Percentiles rank a stretch among this genome's conserved stretches.
These are phyloP conservation scores for Trypanosoma caninum DNA, from an alignment of 208 protist species.

Conservation along the genomic window DNA sequence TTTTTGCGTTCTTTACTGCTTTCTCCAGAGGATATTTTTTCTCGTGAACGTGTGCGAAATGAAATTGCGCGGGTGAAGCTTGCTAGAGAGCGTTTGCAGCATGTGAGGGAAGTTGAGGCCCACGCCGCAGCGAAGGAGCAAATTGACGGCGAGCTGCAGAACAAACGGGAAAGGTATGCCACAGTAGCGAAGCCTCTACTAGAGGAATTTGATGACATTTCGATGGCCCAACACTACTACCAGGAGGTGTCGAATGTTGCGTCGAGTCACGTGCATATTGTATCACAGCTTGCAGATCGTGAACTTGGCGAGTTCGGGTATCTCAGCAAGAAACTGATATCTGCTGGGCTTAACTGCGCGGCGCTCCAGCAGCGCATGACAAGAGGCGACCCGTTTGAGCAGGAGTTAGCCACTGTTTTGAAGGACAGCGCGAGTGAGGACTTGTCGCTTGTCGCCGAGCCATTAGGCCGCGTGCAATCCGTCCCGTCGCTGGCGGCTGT, in stretches of 20 bases:
- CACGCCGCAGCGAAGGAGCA: conserved; percentile 21
- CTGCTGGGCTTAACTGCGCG: conserved; percentile 70
- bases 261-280: conserved; percentile 40
- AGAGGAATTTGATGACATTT: conserved; percentile 75
- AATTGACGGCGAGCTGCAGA: conserved; percentile 45
- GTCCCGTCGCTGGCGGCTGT: conserved; percentile 40
- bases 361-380: conserved; percentile 45
- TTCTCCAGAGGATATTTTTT: conserved; percentile 48
- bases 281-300: conserved; percentile 46
- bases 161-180: conserved; percentile 48
- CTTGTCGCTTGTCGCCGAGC: conserved; percentile 47
- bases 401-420: conserved; percentile 50
- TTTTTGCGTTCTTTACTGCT: conserved; percentile 34
- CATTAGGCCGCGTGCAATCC: conserved; percentile 33
- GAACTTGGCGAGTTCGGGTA: conserved; percentile 80
- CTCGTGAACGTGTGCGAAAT: conserved; percentile 65
- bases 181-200: conserved; percentile 50
- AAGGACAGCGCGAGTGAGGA: conserved; percentile 80
- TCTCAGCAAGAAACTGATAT: conserved; percentile 84
- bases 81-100: conserved; percentile 28
- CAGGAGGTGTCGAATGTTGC: conserved; percentile 54
- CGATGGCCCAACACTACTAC: conserved; percentile 79
- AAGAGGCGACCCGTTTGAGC: conserved; percentile 46
- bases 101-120: conserved; percentile 38
- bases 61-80: conserved; percentile 56